Evolutionary conservation across 345 rosid species (phyloP).

Genomic region (Aegle marmelos): DNA sequence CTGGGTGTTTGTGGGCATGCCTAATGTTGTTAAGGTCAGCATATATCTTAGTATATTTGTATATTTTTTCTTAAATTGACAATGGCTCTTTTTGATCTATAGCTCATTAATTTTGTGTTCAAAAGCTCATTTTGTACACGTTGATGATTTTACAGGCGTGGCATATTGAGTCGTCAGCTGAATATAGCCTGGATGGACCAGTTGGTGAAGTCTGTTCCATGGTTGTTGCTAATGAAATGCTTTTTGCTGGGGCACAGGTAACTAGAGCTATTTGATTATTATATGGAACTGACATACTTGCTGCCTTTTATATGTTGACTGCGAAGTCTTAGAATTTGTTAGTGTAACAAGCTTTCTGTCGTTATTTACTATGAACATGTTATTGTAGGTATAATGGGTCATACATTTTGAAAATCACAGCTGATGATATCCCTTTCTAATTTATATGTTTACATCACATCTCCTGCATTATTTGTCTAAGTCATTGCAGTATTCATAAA

Average conservation of each 20-base stretch:
- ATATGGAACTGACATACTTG: not conserved
- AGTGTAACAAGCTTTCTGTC: not conserved
- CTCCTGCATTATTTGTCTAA: not conserved
- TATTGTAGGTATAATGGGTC: not conserved
- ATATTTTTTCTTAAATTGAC: not conserved
- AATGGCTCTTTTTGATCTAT: not conserved
- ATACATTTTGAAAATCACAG: not conserved
- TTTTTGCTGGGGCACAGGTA: slow-evolving; percentile 65
- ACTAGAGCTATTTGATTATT: slow-evolving; percentile 9
- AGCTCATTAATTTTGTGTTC: not conserved
- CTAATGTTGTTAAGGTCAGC: slow-evolving; percentile 47
- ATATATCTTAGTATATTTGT: not conserved
- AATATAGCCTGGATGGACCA: slow-evolving; percentile 34
- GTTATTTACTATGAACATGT: not conserved
- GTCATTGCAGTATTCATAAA: not conserved
- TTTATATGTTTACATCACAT: not conserved
- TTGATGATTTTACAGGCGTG: slow-evolving; percentile 12
- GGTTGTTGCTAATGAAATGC: slow-evolving; percentile 35
- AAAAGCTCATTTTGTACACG: not conserved
- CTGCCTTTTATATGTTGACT: not conserved
- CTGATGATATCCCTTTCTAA: not conserved
- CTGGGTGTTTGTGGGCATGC: slow-evolving; percentile 66
- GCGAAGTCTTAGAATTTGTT: not conserved
- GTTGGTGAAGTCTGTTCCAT: slow-evolving; percentile 50
- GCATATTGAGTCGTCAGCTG: slow-evolving; percentile 37